Base-by-base conservation (phyloP, 1,284 basidiomycete genomes). In the Apiotrichum siamense region DNA sequence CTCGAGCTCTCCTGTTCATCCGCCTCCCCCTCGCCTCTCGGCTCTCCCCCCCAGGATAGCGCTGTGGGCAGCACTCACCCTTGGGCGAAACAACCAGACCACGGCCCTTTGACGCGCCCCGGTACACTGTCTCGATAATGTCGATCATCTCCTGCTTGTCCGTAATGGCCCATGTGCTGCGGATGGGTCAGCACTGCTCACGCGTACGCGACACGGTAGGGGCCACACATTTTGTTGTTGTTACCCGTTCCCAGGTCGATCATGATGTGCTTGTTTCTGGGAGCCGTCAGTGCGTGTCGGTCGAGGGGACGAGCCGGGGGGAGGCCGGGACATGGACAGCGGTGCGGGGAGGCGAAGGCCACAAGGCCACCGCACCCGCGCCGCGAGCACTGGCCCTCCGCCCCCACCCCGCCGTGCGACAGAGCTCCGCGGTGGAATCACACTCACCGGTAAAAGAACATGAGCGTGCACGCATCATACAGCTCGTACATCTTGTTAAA, bases 201-300 rank as follows among this genome's bases (percentile, higher is more conserved):
- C 18, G 24, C 23, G 24, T 5, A 5, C 23, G 37, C 20, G 23
- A 24, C 23, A 24, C 11, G 38, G 21, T 13, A 25, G n/a, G n/a
- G n/a, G n/a, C n/a, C 41, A 23, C 27, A 90, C 88, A 97, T 96
- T 77, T 99, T 98, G 77, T 98, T 98, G 76, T 99, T 98, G 77
- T 99, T 97, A 78, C 96, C 94, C 44, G 94, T 98, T 15, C 94
- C 93, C 62, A 97, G 77, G 82, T 97, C 94, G 69, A 98, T 97
- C 94, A 98, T 97, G 76, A 98, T 99, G 69, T 99, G 94, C 73
- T 98, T 96, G 77, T 97, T 97, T 36, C 92, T 91, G 66, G 18
- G 18, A n/a, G 35, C 24, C 43, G 25, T 49, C 38, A 55, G 53
- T 35, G 29, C 29, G 11, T n/a, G n/a, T n/a, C n/a, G n/a, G n/a